Evolutionary conservation across 2,329 filamentous ascomycete species (phyloP).

Genomic region (Juglanconis oblonga): DNA sequence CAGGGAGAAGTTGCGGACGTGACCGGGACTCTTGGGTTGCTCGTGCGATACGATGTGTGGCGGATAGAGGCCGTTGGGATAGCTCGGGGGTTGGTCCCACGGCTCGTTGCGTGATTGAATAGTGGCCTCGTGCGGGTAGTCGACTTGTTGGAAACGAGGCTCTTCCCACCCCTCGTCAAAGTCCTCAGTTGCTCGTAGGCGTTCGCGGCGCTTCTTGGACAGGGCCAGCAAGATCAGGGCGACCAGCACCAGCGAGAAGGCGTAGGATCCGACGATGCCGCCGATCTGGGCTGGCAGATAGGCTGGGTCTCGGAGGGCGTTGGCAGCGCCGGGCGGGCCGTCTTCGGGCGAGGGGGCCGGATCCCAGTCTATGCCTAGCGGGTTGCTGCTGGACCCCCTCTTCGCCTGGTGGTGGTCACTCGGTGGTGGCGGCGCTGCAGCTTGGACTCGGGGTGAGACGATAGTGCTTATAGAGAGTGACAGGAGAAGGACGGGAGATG

Average conservation of each 20-base stretch:
- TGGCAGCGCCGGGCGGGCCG: conserved; percentile 56
- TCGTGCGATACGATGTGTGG: conserved; percentile 26
- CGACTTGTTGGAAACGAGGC: conserved; percentile 17
- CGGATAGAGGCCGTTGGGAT: neutral
- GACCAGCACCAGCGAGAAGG: conserved; percentile 71
- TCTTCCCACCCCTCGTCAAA: conserved; percentile 33
- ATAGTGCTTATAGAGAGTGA: conserved; percentile 13
- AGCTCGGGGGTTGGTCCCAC: neutral
- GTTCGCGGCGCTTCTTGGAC: conserved; percentile 52
- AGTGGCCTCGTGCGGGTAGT: neutral
- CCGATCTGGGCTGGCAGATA: conserved; percentile 80
- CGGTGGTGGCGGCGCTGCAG: conserved; percentile 25
- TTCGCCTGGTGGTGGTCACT: neutral
- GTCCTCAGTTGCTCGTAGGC: conserved; percentile 50
- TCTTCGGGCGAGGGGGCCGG: conserved; percentile 59
- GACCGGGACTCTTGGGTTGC: conserved; percentile 32
- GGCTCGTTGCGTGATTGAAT: neutral
- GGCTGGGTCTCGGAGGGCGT: conserved; percentile 56
- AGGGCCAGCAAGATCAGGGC: conserved; percentile 63
- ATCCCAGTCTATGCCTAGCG: conserved; percentile 49
- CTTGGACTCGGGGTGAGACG: conserved; percentile 22
- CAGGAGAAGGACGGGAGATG: conserved; percentile 4
- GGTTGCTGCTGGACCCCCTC: conserved; percentile 26
- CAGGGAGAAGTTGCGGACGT: conserved; percentile 49
- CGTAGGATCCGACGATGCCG: conserved; percentile 80